Base-by-base conservation (phyloP, 331 rosid genomes). In the Pyracantha coccinea region DNA sequence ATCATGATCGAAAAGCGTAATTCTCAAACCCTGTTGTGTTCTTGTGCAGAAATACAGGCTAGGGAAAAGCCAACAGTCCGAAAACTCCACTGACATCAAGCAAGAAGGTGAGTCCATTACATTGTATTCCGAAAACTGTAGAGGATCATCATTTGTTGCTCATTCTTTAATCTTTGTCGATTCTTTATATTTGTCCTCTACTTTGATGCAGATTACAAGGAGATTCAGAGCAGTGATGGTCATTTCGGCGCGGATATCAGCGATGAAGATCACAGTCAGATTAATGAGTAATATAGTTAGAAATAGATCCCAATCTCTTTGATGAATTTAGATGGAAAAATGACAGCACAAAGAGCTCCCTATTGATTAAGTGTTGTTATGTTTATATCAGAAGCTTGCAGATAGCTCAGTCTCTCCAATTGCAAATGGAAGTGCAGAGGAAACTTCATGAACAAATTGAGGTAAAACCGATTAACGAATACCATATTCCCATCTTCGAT, bases 341-440 rank as follows among this genome's bases (percentile, higher is more conserved):
- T 68, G 75, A 54, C 61, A 75, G 60, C 71, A 19, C 24, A 29
- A 68, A 19, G 76, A 77, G 76, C 25, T 79, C 81, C 81, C 53
- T 44, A 61, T 59, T 87, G 69, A 88, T 81, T 65, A 78, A 60
- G 3, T 32, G 23, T 60, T 76, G 74, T 33, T 83, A 35, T 82
- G 62, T 79, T 76, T 75, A 4, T 31, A 66, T 31, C 87, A 91
- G 91, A 81, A 85, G 85, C 85, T 55, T 76, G 85, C 84, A 92
- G 84, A 89, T 92, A 64, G 83, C 89, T 73, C 84, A 88, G 75
- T 96, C 97, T 74, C 96, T 92, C 54, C 86, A 92, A 77, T 68
- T 95, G 84, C 96, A 94, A 86, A 80, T 94, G 89, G 91, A 92
- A 83, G 97, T 85, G 24, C 92, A 95, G 61, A 90, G 81, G 68